phyloP scores from a whole-genome alignment of 2,329 filamentous ascomycete species.

The Macrophomina tecta region DNA sequence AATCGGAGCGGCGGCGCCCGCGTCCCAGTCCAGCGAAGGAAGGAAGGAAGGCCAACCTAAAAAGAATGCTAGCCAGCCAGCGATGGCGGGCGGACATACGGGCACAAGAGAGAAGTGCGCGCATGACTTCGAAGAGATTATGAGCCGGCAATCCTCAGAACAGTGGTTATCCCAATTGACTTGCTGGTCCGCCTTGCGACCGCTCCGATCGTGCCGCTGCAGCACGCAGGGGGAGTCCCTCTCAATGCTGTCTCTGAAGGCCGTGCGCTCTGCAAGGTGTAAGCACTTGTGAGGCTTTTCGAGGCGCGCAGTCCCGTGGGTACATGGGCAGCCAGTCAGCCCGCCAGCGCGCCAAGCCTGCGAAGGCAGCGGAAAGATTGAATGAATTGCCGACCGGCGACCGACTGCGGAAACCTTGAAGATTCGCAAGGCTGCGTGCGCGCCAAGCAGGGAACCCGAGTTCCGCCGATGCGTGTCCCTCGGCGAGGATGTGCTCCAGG shows the following conservation, averaged over 20 bases:
- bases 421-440: not conserved
- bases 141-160: not conserved
- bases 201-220: not conserved
- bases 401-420: not conserved
- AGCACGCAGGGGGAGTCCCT: not conserved
- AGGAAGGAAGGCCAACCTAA: not conserved
- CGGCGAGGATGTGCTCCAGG: too few species aligned
- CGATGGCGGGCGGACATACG: not conserved
- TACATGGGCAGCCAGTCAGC: not conserved
- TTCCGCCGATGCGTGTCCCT: conserved; percentile 1
- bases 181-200: not conserved
- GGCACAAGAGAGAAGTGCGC: not conserved
- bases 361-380: not conserved
- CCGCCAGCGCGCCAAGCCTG: not conserved
- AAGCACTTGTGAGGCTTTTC: not conserved
- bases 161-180: not conserved
- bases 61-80: not conserved
- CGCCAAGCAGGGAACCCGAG: conserved; percentile 12
- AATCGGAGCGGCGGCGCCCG: not conserved
- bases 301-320: conserved; percentile 18
- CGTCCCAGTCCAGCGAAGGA: not conserved
- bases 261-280: not conserved
- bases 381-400: not conserved
- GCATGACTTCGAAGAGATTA: not conserved
- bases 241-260: not conserved